Evolutionary conservation across 257 asterid genomes (phyloP).

Genomic region (Asclepias syriaca): DNA sequence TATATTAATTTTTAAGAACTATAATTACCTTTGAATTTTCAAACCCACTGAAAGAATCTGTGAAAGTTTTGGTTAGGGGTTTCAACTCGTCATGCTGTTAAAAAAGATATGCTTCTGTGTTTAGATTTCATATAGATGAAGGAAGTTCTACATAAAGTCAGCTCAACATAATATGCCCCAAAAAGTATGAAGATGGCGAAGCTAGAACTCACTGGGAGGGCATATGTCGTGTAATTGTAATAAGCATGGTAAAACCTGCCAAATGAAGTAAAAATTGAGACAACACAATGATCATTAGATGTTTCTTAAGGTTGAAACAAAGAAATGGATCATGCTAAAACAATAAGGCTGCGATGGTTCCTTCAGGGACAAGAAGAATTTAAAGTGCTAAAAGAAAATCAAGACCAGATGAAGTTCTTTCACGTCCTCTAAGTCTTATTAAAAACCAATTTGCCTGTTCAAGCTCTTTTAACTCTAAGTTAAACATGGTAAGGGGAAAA

Average conservation of each 20-base stretch:
- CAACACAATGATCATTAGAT: neutral
- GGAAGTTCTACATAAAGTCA: neutral
- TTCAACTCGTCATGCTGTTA: slow-evolving; percentile 94
- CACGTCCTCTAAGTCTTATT: neutral
- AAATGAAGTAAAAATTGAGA: slow-evolving; percentile 12
- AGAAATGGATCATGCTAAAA: neutral
- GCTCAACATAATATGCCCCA: neutral
- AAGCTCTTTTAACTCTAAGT: neutral
- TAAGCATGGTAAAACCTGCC: slow-evolving; percentile 98
- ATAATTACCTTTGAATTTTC: slow-evolving; percentile 78
- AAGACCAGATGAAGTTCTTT: slow-evolving; percentile 4
- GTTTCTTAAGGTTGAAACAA: neutral
- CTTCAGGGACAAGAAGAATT: neutral
- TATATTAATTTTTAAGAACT: slow-evolving; percentile 12
- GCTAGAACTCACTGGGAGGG: slow-evolving; percentile 75
- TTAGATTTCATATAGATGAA: neutral
- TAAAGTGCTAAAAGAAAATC: neutral
- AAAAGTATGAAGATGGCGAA: neutral
- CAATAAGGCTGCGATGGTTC: too few species aligned
- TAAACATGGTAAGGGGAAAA: neutral
- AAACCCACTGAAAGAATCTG: slow-evolving; percentile 84
- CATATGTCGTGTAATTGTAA: slow-evolving; percentile 77
- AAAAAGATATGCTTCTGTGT: neutral
- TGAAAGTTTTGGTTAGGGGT: slow-evolving; percentile 72
- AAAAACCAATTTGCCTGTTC: neutral